Evolutionary conservation across 1,284 basidiomycete species (phyloP), one percentile per base, ranked within the genome.

Genomic region (Lentinula novae-zelandiae): DNA sequence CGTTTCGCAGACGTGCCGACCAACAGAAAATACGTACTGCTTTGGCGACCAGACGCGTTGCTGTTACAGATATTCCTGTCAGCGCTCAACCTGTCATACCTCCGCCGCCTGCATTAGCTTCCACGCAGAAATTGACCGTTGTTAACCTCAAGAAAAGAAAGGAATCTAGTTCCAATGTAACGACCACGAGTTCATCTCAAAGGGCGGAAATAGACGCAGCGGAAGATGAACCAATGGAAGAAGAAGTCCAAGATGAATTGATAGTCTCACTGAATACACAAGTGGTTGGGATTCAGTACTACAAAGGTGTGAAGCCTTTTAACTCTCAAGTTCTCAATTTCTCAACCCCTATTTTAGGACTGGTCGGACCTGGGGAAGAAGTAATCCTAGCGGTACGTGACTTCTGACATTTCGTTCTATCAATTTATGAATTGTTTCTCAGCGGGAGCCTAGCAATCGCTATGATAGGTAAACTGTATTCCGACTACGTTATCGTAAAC

Each of bases 211-310:
- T 69, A 22, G 48, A 66, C 57, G 55, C 65, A 15, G 70, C 76
- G 10, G 73, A 75, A 10, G 72, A 71, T 9, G 79, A 82, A 5
- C 75, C 78, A 5, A 64, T 65, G 0, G 79, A 83, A 44, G 73
- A 76, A 50, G 84, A 90, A 52, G 68, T 67, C 5, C 72, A 62
- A 13, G 87, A 90, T 61, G 87, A 94, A 72, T 73, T 92, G 20
- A 91, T 88, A 68, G 82, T 85, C 54, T 78, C 75, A 10, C 62
- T 85, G 67, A 74, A 73, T 9, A 82, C 87, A 0, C 86, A 82
- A 53, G 84, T 93, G 13, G 93, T 94, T 0, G 92, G 92, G 0
- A 77, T 94, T 10, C 90, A 92, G 68, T 92, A 95, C 69, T 95
- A 95, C 68, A 77, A 77, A 68, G 89, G 89, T 84, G 38, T 33